A percentile compares a stretch with the other conserved stretches of the same genome.
Conservation (phyloP, 768 basidiomycete species). For the Suillus fuscotomentosus region DNA sequence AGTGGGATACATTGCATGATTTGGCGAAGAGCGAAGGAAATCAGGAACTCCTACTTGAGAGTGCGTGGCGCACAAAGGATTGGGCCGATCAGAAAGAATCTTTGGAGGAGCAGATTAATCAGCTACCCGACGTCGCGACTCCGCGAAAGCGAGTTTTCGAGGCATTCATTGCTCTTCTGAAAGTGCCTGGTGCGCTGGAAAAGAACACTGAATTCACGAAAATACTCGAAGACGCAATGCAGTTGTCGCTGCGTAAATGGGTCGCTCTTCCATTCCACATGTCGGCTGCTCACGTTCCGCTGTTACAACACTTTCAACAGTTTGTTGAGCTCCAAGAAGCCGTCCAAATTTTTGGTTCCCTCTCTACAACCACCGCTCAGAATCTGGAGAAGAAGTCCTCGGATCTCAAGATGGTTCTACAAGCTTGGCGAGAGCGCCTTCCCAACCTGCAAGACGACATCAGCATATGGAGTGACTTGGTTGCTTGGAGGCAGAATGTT, state of each 20-base stretch:
- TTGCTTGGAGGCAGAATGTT: slow-evolving; percentile 98
- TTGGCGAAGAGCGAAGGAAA: slow-evolving; percentile 87
- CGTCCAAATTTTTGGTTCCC: slow-evolving; percentile 87
- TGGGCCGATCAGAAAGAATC: slow-evolving; percentile 81
- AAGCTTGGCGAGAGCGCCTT: slow-evolving; percentile 95
- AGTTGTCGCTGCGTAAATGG: slow-evolving; percentile 96
- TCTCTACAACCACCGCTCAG: slow-evolving; percentile 79
- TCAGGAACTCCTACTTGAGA: slow-evolving; percentile 89
- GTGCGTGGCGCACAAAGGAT: slow-evolving; percentile 92
- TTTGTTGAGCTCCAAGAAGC: slow-evolving; percentile 98
- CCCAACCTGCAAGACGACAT: slow-evolving; percentile 97
- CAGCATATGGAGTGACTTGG: slow-evolving; percentile 98
- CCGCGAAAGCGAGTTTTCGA: slow-evolving; percentile 98
- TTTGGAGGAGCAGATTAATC: slow-evolving; percentile 78
- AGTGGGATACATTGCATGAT: slow-evolving; percentile 95
- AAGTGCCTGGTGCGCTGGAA: slow-evolving; percentile 75
- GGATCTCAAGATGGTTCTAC: slow-evolving; percentile 94
- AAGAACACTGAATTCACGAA: slow-evolving; percentile 87
- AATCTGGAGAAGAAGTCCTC: slow-evolving; percentile 95
- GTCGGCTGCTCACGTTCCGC: slow-evolving; percentile 89
- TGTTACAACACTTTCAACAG: slow-evolving; percentile 97
- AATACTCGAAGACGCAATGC: slow-evolving; percentile 93
- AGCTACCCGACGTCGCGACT: slow-evolving; percentile 83
- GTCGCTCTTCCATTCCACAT: slow-evolving; percentile 81
- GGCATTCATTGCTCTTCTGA: slow-evolving; percentile 87